Conservation (phyloP, 2,329 filamentous ascomycete genomes). For the Colletotrichum lini region DNA sequence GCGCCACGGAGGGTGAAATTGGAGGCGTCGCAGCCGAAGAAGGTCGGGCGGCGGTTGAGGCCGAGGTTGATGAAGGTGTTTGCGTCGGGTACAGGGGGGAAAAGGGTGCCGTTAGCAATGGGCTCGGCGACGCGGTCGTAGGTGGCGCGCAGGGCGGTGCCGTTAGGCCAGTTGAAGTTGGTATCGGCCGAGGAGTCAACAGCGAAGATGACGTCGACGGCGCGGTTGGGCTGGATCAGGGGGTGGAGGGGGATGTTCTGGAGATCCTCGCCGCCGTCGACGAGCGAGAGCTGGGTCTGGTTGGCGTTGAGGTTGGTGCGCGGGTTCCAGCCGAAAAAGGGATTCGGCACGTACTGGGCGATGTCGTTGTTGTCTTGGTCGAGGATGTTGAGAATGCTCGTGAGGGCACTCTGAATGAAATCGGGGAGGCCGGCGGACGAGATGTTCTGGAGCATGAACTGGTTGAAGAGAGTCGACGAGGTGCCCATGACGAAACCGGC, state of each 20-base stretch:
- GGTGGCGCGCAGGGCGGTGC: slow-evolving; percentile 69
- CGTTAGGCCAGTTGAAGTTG: slow-evolving; percentile 70
- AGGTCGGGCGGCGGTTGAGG: slow-evolving; percentile 71
- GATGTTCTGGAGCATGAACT: slow-evolving; percentile 76
- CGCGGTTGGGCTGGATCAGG: slow-evolving; percentile 68
- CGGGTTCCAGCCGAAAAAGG: slow-evolving; percentile 64
- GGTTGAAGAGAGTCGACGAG: slow-evolving; percentile 85
- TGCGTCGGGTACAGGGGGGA: slow-evolving; percentile 70
- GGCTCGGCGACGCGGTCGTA: slow-evolving; percentile 66
- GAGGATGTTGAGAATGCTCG: slow-evolving; percentile 66
- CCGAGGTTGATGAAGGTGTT: slow-evolving; percentile 70
- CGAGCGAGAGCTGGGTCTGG: slow-evolving; percentile 74
- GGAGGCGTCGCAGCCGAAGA: slow-evolving; percentile 72
- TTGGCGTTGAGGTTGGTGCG: slow-evolving; percentile 58
- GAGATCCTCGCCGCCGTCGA: slow-evolving; percentile 84
- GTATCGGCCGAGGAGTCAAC: slow-evolving; percentile 77
- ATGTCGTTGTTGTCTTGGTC: slow-evolving; percentile 79
- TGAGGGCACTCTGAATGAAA: slow-evolving; percentile 60
- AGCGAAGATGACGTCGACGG: slow-evolving; percentile 75
- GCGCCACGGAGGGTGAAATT: slow-evolving; percentile 66
- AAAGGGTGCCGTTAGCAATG: slow-evolving; percentile 68
- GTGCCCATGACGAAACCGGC: slow-evolving; percentile 87
- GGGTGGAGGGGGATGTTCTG: slow-evolving; percentile 86
- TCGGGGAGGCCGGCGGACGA: slow-evolving; percentile 46
- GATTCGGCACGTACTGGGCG: slow-evolving; percentile 77